Base-by-base conservation (phyloP, 257 asterid genomes). In the Schizonepeta tenuifolia region DNA sequence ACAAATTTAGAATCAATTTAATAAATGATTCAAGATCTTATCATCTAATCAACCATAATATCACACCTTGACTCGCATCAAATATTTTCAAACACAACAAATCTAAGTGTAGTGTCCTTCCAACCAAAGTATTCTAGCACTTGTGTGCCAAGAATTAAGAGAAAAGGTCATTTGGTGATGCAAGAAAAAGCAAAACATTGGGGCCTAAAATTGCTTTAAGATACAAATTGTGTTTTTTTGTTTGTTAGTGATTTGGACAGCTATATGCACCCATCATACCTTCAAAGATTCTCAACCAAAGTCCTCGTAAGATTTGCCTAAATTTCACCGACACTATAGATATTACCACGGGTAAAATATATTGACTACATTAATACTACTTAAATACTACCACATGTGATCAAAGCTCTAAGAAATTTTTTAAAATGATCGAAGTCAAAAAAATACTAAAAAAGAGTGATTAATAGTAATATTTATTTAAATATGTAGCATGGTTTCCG, bases 161-260 rank as follows among this genome's bases (percentile, higher is more conserved):
- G 67, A 54, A 75, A 70, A 31, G 5, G 33, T 17, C 55, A 49
- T 47, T 20, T 65, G 18, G 47, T 22, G 53, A 49, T 59, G 59
- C 18, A 41, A 14, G 69, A 22, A 71, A 71, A 80, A 51, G 74
- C 66, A 40, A 65, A 12, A 33, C 9, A 31, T 49, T 47, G 67
- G 78, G 81, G 44, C 64, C 77, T 49, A 78, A 78, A 78, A 78
- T 46, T 57, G 76, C 70, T 55, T 47, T 14, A 62, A 24, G 24
- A 36, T 67, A 38, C 75, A 66, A 46, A 66, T 75, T 68, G 66
- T 53, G 65, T 20, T 65, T 20, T 65, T 79, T 79, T 79, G 83
- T 79, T 75, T 71, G 41, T 71, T 79, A 70, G 65, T 56, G 72
- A 51, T 24, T 67, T 61, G 46, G 67, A 43, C 44, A 53, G 21